Evolutionary conservation across 306 rosid species (phyloP).

Genomic region (Vigna mungo): DNA sequence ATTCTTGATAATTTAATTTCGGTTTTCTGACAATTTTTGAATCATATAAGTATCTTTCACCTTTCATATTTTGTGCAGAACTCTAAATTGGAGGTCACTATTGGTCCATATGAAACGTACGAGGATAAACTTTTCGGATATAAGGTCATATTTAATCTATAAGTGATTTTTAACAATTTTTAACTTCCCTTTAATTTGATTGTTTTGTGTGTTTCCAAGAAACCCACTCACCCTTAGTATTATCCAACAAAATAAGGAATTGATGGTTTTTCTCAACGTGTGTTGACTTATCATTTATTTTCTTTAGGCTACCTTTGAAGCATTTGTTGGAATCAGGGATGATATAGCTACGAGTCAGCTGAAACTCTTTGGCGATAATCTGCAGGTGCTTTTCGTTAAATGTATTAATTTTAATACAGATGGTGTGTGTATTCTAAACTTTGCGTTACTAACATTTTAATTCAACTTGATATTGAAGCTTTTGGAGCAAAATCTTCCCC

Average conservation of each 20-base stretch:
- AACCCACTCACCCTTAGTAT: no score
- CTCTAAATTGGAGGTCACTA: conserved; percentile 88
- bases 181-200: no score
- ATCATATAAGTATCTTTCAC: conserved; percentile 10
- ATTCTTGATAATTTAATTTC: no score
- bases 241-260: no score
- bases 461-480: conserved; percentile 53
- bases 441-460: conserved; percentile 12
- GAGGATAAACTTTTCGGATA: conserved; percentile 92
- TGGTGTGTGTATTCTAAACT: not conserved
- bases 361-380: conserved; percentile 89
- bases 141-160: conserved; percentile 59
- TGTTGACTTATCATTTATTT: no score
- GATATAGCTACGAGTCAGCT: conserved; percentile 87
- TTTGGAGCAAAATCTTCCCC: conserved; percentile 92
- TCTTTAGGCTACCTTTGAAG: conserved; percentile 91
- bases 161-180: no score
- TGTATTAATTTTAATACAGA: not conserved
- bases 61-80: conserved; percentile 58
- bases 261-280: no score
- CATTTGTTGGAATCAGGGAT: conserved; percentile 85
- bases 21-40: conserved; percentile 19
- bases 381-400: conserved; percentile 62
- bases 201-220: no score
- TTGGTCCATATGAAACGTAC: conserved; percentile 96